phyloP scores from a whole-genome alignment of 2,329 filamentous ascomycete genomes.

The Venturia asperata region DNA sequence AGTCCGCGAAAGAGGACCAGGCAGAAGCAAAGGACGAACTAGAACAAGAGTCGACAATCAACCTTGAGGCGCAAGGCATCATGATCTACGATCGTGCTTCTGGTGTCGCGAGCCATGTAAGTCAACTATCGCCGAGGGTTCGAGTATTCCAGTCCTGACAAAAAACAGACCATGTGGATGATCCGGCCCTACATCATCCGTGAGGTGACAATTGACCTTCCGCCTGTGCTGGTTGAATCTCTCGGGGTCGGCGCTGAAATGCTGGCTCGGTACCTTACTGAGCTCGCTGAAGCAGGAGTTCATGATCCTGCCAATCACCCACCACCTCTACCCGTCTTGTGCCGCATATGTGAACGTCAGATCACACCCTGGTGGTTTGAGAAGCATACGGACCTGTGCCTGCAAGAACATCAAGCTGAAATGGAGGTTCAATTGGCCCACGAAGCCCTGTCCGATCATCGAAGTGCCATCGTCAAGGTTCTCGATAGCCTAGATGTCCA shows the following conservation, averaged over 20 bases:
- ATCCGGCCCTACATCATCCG: slow-evolving; percentile 82
- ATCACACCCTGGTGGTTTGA: slow-evolving; percentile 99
- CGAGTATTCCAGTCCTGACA: neutral
- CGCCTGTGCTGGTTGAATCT: slow-evolving; percentile 80
- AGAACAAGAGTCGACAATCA: slow-evolving; percentile 52
- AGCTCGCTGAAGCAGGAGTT: slow-evolving; percentile 73
- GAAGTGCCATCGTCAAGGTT: slow-evolving; percentile 89
- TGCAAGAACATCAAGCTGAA: slow-evolving; percentile 92
- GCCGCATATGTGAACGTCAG: slow-evolving; percentile 93
- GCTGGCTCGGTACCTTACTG: slow-evolving; percentile 85
- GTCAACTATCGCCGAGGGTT: slow-evolving; percentile 32
- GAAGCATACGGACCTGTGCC: slow-evolving; percentile 92
- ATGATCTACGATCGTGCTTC: slow-evolving; percentile 92
- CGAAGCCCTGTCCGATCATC: slow-evolving; percentile 84
- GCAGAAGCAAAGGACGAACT: slow-evolving; percentile 33
- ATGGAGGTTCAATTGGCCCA: slow-evolving; percentile 97
- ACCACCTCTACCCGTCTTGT: slow-evolving; percentile 77
- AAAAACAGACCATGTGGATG: slow-evolving; percentile 96
- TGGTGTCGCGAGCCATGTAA: slow-evolving; percentile 82
- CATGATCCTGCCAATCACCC: slow-evolving; percentile 69
- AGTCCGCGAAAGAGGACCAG: slow-evolving; percentile 21
- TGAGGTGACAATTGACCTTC: slow-evolving; percentile 94
- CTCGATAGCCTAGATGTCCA: slow-evolving; percentile 84
- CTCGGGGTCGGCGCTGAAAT: slow-evolving; percentile 92
- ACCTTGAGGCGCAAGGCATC: slow-evolving; percentile 93